phyloP scores from a whole-genome alignment of 1,284 basidiomycete species.

The Papiliotrema laurentii region DNA sequence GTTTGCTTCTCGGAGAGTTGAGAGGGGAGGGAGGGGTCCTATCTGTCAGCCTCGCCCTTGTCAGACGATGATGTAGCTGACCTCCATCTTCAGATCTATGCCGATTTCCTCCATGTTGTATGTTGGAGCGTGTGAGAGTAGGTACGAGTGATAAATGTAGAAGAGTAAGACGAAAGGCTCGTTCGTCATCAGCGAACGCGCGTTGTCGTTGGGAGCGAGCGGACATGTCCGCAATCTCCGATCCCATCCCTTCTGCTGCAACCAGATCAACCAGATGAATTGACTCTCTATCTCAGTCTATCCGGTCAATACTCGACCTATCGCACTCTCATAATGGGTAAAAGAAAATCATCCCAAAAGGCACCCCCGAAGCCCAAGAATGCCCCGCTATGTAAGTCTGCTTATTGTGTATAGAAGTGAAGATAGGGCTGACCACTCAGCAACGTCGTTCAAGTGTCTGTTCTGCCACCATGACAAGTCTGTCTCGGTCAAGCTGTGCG shows the following conservation, averaged over 20 bases:
- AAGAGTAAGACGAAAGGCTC: slow-evolving; percentile 1
- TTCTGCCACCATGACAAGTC: slow-evolving; percentile 47
- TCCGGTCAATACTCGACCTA: not conserved
- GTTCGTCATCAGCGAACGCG: slow-evolving; percentile 3
- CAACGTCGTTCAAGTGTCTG: slow-evolving; percentile 46
- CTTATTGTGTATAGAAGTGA: no score
- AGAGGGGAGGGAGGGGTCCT: slow-evolving; percentile 88
- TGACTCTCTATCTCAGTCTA: not conserved
- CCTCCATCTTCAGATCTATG: slow-evolving; percentile 80
- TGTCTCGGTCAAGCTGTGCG: slow-evolving; percentile 39
- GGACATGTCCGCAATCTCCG: slow-evolving; percentile 24
- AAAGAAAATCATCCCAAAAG: slow-evolving; percentile 46
- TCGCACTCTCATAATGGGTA: slow-evolving; percentile 34
- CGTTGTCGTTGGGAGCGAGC: slow-evolving; percentile 7
- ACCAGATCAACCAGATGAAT: no score
- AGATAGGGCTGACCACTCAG: slow-evolving; percentile 16
- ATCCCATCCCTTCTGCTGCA: no score
- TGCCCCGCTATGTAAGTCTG: slow-evolving; percentile 29
- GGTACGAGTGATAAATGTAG: not conserved
- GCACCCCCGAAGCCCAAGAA: slow-evolving; percentile 32
- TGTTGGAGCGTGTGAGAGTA: slow-evolving; percentile 2
- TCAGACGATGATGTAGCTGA: slow-evolving; percentile 51
- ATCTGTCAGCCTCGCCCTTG: slow-evolving; percentile 15
- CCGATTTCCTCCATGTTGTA: slow-evolving; percentile 53
- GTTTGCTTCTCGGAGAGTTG: slow-evolving; percentile 83